phyloP scores from a whole-genome alignment of 1,284 basidiomycete species.

The Pseudozyma tsukubaensis region DNA sequence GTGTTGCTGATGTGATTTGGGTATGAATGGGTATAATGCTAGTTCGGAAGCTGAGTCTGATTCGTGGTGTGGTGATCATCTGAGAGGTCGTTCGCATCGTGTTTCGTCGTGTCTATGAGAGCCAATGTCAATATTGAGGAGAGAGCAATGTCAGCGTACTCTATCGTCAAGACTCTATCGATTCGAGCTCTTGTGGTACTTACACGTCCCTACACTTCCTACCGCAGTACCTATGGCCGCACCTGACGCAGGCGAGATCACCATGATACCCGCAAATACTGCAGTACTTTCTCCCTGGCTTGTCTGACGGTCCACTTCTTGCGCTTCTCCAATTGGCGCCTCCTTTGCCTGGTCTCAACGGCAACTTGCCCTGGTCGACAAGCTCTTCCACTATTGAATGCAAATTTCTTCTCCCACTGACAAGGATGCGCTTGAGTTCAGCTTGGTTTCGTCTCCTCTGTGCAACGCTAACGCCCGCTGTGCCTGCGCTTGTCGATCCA shows the following conservation, averaged over 20 bases:
- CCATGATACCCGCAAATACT: conserved; percentile 48
- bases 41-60: no score
- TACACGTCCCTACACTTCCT: conserved; percentile 25
- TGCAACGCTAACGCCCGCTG: conserved; percentile 19
- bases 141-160: no score
- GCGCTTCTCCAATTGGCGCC: conserved; percentile 30
- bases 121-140: neutral
- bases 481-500: neutral
- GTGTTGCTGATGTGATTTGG: neutral
- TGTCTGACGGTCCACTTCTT: conserved; percentile 15
- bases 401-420: conserved; percentile 24
- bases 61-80: conserved; percentile 5
- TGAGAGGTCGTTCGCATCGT: conserved; percentile 38
- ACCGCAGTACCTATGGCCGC: conserved; percentile 38
- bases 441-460: conserved; percentile 36
- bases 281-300: conserved; percentile 31
- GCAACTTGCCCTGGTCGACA: conserved; percentile 37
- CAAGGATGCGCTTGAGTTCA: conserved; percentile 34
- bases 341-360: conserved; percentile 13
- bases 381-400: conserved; percentile 38
- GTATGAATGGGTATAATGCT: conserved; percentile 12
- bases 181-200: neutral
- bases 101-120: conserved; percentile 31
- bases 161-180: no score
- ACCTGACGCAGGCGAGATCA: conserved; percentile 36